Evolutionary conservation across 192 early-diverging fungal species (phyloP).

Genomic region (Paraglomus occultum): DNA sequence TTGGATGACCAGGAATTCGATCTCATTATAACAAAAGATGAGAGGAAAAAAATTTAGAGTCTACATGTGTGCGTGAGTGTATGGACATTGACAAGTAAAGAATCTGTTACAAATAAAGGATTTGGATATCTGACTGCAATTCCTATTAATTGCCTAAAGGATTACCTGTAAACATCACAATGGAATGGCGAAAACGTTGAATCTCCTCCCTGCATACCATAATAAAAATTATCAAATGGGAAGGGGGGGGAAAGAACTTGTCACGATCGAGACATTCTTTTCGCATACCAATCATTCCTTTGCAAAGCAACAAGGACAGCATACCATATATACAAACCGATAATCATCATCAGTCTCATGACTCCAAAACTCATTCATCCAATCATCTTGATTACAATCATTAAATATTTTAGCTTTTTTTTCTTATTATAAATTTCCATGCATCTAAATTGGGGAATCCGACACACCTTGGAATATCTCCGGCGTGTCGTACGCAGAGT

Average conservation of each 20-base stretch:
- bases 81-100: neutral
- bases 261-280: no score
- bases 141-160: neutral
- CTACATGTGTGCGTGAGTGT: neutral
- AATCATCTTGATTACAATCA: slow-evolving; percentile 51
- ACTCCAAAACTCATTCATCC: slow-evolving; percentile 68
- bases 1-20: slow-evolving; percentile 78
- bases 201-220: slow-evolving; percentile 51
- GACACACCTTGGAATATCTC: slow-evolving; percentile 45
- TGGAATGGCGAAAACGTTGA: slow-evolving; percentile 75
- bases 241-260: no score
- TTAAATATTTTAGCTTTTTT: slow-evolving; percentile 22
- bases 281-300: no score
- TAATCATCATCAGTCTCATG: slow-evolving; percentile 59
- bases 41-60: neutral
- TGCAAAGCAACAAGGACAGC: no score
- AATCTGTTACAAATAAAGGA: neutral
- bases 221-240: no score
- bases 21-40: slow-evolving; percentile 11
- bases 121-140: neutral
- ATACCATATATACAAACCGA: slow-evolving; percentile 64
- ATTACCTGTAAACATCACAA: slow-evolving; percentile 67
- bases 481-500: slow-evolving; percentile 43
- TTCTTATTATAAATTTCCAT: neutral
- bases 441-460: neutral